Evolutionary conservation across 371 early-diverging fungal genomes (phyloP).

Genomic region (Rhizopus sp.): DNA sequence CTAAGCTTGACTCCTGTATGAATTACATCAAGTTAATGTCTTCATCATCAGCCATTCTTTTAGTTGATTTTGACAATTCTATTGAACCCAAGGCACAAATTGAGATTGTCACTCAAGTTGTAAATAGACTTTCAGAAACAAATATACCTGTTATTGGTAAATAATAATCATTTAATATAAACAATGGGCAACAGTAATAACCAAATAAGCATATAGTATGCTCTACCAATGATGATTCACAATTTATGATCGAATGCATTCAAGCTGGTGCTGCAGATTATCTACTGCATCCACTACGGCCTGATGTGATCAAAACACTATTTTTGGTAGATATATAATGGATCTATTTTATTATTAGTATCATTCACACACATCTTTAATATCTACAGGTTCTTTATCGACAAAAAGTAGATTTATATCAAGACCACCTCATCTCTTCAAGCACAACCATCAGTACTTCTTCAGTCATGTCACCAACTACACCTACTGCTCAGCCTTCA

Average conservation of each 20-base stretch:
- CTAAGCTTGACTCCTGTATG: slow-evolving; percentile 22
- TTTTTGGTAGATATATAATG: slow-evolving; percentile 40
- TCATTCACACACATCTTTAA: neutral
- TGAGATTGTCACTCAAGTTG: slow-evolving; percentile 14
- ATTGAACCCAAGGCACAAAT: slow-evolving; percentile 8
- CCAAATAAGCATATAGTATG: slow-evolving; percentile 15
- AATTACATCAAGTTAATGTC: slow-evolving; percentile 19
- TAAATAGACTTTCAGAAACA: slow-evolving; percentile 17
- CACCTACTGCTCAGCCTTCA: slow-evolving; percentile 11
- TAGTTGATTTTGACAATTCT: slow-evolving; percentile 29
- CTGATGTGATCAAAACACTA: slow-evolving; percentile 53
- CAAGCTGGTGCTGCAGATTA: slow-evolving; percentile 56
- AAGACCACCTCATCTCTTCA: slow-evolving; percentile 22
- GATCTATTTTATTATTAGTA: slow-evolving; percentile 8
- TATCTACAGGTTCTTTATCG: slow-evolving; percentile 16
- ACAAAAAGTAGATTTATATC: slow-evolving; percentile 13
- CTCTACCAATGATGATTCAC: slow-evolving; percentile 30
- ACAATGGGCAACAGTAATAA: neutral
- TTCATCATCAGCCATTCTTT: slow-evolving; percentile 26
- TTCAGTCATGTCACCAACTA: slow-evolving; percentile 24
- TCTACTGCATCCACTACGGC: slow-evolving; percentile 46
- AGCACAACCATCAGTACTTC: slow-evolving; percentile 21
- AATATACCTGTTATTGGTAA: slow-evolving; percentile 28
- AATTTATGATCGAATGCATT: slow-evolving; percentile 44
- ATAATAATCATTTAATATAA: neutral